phyloP scores from a whole-genome alignment of 1,284 basidiomycete genomes.

The Agroathelia rolfsii region DNA sequence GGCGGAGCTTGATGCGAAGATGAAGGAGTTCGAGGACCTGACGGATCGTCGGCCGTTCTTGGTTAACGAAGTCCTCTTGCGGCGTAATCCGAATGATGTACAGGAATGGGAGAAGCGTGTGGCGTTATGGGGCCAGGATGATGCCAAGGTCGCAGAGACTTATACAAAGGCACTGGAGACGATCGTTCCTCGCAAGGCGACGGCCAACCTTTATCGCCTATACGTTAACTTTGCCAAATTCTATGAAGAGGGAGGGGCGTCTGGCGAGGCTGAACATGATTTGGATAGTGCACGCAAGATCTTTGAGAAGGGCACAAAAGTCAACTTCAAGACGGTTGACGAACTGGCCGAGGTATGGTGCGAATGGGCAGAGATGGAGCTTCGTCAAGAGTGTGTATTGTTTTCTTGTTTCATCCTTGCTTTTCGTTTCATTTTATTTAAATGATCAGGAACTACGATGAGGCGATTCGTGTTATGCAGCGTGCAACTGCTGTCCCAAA shows the following conservation, averaged over 20 bases:
- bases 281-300: constrained; percentile 84
- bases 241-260: constrained; percentile 90
- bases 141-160: constrained; percentile 90
- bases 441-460: constrained; percentile 95
- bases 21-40: constrained; percentile 90
- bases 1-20: constrained; percentile 77
- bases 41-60: constrained; percentile 96
- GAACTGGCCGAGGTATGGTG: constrained; percentile 99
- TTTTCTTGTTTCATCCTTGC: constrained; percentile 1
- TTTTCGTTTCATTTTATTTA: constrained; percentile 9
- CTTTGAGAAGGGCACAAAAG: constrained; percentile 83
- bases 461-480: constrained; percentile 91
- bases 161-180: constrained; percentile 87
- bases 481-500: constrained; percentile 87
- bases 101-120: constrained; percentile 99
- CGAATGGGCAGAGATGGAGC: constrained; percentile 98
- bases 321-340: constrained; percentile 93
- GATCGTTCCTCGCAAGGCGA: constrained; percentile 84
- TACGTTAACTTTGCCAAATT: constrained; percentile 96
- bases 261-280: constrained; percentile 71
- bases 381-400: constrained; percentile 78
- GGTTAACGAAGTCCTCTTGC: constrained; percentile 89
- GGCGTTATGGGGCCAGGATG: constrained; percentile 88
- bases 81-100: constrained; percentile 95
- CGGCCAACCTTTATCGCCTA: constrained; percentile 83